A percentile compares a stretch with the other conserved stretches of the same genome.
These are phyloP conservation scores for Adenanthera pavonina DNA, from an alignment of 306 rosid species.

Conservation along the genomic window DNA sequence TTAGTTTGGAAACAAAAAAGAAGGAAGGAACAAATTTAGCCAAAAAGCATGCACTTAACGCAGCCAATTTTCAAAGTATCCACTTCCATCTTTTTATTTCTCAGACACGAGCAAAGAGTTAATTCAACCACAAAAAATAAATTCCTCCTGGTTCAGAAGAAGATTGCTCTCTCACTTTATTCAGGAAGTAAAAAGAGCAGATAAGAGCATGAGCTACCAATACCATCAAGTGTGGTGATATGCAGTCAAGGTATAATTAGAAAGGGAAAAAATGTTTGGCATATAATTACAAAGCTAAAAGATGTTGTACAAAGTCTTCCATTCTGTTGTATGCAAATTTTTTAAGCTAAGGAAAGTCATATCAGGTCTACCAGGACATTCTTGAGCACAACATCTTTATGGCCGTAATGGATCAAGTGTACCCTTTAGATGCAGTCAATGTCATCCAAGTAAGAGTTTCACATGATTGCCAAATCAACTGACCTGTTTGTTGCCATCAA, in stretches of 20 bases:
- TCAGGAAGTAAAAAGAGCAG: background rate
- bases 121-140: background rate
- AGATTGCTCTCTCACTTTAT: background rate
- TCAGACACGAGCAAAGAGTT: background rate
- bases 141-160: background rate
- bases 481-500: constrained; percentile 92
- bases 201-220: background rate
- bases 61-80: background rate
- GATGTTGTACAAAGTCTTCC: background rate
- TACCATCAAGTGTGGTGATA: background rate
- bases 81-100: background rate
- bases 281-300: constrained; percentile 2
- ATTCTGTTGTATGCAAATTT: background rate
- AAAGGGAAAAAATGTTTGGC: background rate
- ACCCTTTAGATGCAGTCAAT: background rate
- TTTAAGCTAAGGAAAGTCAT: background rate
- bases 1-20: background rate
- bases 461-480: constrained; percentile 19
- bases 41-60: constrained; percentile 2
- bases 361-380: background rate
- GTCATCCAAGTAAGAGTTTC: background rate
- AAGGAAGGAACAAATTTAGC: background rate
- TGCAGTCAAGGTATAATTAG: background rate
- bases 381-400: background rate
- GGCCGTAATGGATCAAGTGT: background rate